Evolutionary conservation across 2,329 filamentous ascomycete species (phyloP), one percentile per base, ranked within the genome.

Genomic region (Macrophomina tecta): DNA sequence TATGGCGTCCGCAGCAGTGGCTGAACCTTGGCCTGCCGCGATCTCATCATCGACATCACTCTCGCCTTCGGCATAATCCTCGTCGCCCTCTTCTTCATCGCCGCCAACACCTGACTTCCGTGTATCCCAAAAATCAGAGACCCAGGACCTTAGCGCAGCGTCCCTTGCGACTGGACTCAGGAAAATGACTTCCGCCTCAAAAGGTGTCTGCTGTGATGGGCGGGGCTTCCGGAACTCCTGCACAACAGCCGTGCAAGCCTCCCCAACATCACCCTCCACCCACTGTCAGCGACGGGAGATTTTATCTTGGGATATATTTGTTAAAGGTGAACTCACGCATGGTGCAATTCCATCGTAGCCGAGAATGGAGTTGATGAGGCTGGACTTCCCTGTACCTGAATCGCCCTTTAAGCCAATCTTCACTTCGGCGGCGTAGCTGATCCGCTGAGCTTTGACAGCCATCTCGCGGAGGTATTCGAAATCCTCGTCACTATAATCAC

Each of bases 231-330:
- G n/a, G 9, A 65, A 65, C 16, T 65, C 62, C 11, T 65, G 62
- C 4, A 46, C 49, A 4, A 56, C 62, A 1, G 62, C 40, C 2
- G 62, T 56, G 28, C 62, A 65, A 3, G 62, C 62, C 12, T 52
- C 38, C 23, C 23, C 23, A 23, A 23, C 23, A 23, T 23, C 23
- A 1, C 16, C 28, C 0, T 36, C 28, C 3, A 23, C 18, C 0
- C 49, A 23, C 62, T 65, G 38, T 40, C 14, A 9, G 11, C 3
- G n/a, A 23, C 23, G 23, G 23, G 23, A 23, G 23, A 23, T 23
- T 23, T 23, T 23, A 23, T 23, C 23, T 23, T 23, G 23, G 23
- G 23, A 23, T 23, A 23, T 23, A 23, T 23, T 23, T 2, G 23
- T 23, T 23, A 23, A 23, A 23, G 23, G 23, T 23, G 23, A 6